Percentiles rank a stretch among this genome's conserved stretches.
These are phyloP conservation scores for Eimeria falciformis DNA, from an alignment of 169 alveolate genomes.

Conservation along the genomic window DNA sequence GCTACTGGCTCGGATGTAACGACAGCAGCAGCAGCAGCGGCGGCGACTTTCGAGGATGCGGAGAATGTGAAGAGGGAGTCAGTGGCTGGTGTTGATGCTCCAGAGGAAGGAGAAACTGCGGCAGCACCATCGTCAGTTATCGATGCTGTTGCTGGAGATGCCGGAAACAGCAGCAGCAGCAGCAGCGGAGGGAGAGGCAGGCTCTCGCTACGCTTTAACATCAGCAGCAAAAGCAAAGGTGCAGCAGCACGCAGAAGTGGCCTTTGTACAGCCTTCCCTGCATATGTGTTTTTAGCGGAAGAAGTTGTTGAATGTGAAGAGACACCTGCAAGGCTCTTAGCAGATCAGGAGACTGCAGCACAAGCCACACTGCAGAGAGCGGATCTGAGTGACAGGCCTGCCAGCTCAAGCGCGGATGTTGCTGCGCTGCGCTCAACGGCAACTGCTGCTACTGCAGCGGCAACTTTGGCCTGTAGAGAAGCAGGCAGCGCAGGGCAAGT, in stretches of 20 bases:
- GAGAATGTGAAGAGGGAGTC: conserved; percentile 53
- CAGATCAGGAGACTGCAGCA: conserved; percentile 38
- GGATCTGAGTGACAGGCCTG: not conserved
- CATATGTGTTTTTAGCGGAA: conserved; percentile 10
- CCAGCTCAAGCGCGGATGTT: no score
- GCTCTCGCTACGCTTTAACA: conserved; percentile 20
- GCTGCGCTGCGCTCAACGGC: no score
- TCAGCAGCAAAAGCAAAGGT: not conserved
- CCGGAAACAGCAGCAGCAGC: not conserved
- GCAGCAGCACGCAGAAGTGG: conserved; percentile 8
- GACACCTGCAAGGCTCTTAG: not conserved
- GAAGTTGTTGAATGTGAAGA: not conserved
- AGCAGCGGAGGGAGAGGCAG: conserved; percentile 17
- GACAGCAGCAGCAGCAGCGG: conserved; percentile 15
- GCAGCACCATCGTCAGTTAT: conserved; percentile 1
- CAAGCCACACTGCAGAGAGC: not conserved
- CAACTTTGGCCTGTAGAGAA: not conserved
- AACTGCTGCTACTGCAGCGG: not conserved
- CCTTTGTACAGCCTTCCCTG: conserved; percentile 1
- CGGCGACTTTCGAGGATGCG: not conserved
- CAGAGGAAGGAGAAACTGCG: not conserved
- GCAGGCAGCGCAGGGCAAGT: not conserved
- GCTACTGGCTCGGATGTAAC: conserved; percentile 5
- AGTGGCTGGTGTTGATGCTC: not conserved
- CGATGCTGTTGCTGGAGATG: not conserved